Evolutionary conservation across 805 yeast species (phyloP), one percentile per base, ranked within the genome.

Genomic region (Pichia cephalocereana): DNA sequence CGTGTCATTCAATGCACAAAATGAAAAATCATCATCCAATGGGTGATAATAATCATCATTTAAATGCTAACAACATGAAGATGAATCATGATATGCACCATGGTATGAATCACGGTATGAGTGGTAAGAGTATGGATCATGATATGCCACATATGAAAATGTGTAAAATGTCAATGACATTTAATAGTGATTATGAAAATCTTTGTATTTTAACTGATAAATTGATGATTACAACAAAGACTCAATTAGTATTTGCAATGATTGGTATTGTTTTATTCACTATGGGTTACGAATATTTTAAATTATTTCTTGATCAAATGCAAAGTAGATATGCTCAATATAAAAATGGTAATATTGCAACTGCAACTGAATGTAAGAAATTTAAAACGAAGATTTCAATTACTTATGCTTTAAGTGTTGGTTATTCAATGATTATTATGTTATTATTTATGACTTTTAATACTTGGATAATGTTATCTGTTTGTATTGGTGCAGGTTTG

Each of bases 371-470:
- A 54, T 54, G 59, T 17, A 48, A 50, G 15, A 45, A 43, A 2
- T 60, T 53, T 48, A 66, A 59, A 43, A 14, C 61, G 3, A 62
- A 58, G 38, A 56, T 59, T 49, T 59, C 72, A 2, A n/a, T 58
- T 2, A 45, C 68, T 14, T 72, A 72, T 51, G 75, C 72, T 0
- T 23, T 67, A 17, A 62, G 66, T 48, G 73, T 71, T n/a, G 69
- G 70, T 17, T 70, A 68, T 54, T 69, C 74, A 4, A 70, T 72
- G 48, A 59, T 69, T 57, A 65, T 72, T 54, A 72, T 72, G 77
- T 61, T 72, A 54, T 67, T 72, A 12, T 72, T 72, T 49, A 72
- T 72, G 77, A 68, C 72, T 10, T 72, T 69, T 56, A 72, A 72
- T 52, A 63, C 69, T 44, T 72, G 75, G 74, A 60, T 71, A 39